Percentiles rank a stretch among this genome's conserved stretches.
phyloP scores from a whole-genome alignment of 805 yeast species.

The Jamesozyma spencerorum region DNA sequence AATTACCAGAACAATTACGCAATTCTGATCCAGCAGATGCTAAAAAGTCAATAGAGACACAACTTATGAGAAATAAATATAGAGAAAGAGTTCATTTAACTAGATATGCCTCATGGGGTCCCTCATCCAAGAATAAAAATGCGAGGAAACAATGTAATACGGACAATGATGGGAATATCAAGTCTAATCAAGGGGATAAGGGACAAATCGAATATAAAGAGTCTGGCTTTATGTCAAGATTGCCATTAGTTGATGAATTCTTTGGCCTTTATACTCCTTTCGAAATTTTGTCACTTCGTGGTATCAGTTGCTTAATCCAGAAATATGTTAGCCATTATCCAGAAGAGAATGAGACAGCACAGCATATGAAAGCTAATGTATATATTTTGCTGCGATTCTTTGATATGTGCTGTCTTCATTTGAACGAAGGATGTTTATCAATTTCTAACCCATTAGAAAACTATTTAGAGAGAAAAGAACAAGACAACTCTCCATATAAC shows the following conservation, averaged over 20 bases:
- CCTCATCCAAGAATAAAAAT: neutral
- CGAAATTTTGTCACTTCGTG: constrained; percentile 23
- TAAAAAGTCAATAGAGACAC: constrained; percentile 23
- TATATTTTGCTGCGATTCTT: constrained; percentile 25
- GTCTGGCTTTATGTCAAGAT: constrained; percentile 6
- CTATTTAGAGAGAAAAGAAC: constrained; percentile 12
- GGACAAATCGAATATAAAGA: too few relatives aligned
- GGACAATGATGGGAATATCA: too few relatives aligned
- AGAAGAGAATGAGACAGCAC: neutral
- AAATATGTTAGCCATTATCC: constrained; percentile 2
- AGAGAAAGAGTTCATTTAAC: constrained; percentile 18
- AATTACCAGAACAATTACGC: constrained; percentile 2
- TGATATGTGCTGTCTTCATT: constrained; percentile 20
- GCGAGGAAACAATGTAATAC: neutral
- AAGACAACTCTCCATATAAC: neutral
- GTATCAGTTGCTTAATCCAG: constrained; percentile 23
- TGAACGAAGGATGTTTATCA: constrained; percentile 20
- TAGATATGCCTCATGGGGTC: constrained; percentile 11
- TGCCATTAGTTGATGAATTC: constrained; percentile 24
- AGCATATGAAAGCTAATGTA: constrained; percentile 24
- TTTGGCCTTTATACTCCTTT: constrained; percentile 26
- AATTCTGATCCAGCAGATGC: constrained; percentile 2
- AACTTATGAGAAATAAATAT: constrained; percentile 23
- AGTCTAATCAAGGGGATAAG: too few relatives aligned
- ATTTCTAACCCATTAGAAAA: constrained; percentile 23